phyloP scores from a whole-genome alignment of 1,284 basidiomycete genomes.

The Pseudozyma hubeiensis region DNA sequence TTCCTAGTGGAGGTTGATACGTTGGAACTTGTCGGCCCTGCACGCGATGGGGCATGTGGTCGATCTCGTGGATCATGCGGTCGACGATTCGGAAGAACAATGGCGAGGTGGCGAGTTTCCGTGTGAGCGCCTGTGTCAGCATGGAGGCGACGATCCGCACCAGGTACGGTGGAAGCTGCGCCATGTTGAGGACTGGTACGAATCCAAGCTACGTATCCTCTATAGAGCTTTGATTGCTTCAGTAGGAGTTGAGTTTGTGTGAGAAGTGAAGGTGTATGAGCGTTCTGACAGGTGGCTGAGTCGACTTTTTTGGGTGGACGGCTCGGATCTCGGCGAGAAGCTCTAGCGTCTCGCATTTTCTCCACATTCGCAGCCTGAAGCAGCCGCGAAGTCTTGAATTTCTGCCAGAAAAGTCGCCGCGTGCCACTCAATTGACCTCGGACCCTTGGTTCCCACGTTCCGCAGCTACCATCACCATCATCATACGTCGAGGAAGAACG shows the following conservation, averaged over 20 bases:
- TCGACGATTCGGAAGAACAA: conserved; percentile 57
- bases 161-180: conserved; percentile 53
- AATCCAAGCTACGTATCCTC: not conserved
- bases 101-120: conserved; percentile 51
- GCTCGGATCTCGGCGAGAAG: conserved; percentile 18
- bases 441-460: conserved; percentile 13
- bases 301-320: conserved; percentile 11
- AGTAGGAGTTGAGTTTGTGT: conserved; percentile 1
- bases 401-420: not conserved
- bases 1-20: conserved; percentile 51
- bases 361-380: conserved; percentile 14
- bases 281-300: conserved; percentile 15
- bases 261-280: not conserved
- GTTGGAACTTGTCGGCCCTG: conserved; percentile 53
- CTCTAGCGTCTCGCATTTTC: conserved; percentile 1
- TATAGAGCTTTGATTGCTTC: not conserved
- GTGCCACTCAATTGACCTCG: not conserved
- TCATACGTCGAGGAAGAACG: not conserved
- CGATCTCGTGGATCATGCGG: conserved; percentile 59
- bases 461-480: not conserved
- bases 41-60: conserved; percentile 55
- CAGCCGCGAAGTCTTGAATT: too few species aligned
- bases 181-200: conserved; percentile 27
- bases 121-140: conserved; percentile 53
- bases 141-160: conserved; percentile 53